Base-by-base conservation (phyloP, 2,329 filamentous ascomycete genomes). In the Myriosclerotinia curreyana region DNA sequence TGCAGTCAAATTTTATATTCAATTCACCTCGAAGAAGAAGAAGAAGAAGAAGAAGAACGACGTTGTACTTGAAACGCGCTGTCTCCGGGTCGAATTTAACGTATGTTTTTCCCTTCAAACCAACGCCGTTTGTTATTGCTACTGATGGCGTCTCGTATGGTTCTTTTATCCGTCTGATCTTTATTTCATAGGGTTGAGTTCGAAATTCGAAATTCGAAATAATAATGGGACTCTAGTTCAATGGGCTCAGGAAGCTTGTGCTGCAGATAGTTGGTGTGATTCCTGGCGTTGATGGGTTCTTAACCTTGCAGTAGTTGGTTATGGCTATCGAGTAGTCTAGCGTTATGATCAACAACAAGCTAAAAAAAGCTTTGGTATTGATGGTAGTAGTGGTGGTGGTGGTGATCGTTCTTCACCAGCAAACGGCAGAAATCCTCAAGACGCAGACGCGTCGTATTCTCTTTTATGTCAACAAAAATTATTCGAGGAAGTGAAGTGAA, bases 141-240 rank as follows among this genome's bases (percentile, higher is more conserved):
- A 58, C 49, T 46, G 31, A 46, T 46, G 28, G 28, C 42, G 55
- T 58, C 12, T 17, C 11, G 55, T 64, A 25, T 56, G 52, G 55
- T 48, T 53, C 28, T 58, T 50, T 38, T 68, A 65, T 68, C 66
- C 67, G 69, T 68, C 67, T 50, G 67, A 70, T 69, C 65, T 68
- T 69, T 69, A 66, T 66, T 65, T 65, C 58, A 34, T 66, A 62
- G 54, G 48, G 31, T 60, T 68, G 50, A 50, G 63, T 60, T 66
- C 64, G 56, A 64, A 67, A n/a, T n/a, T n/a, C n/a, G n/a, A n/a
- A n/a, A 59, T 55, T 40, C 44, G 25, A 22, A 38, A 50, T 52
- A 52, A 36, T 22, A 46, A 40, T 25, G 50, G 25, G 28, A 31
- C 28, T 31, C 28, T 31, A 31, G 28, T n/a, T n/a, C n/a, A n/a